Percentiles rank a stretch among this genome's conserved stretches.
These are phyloP conservation scores for Monosporascus sp. DNA, from an alignment of 2,329 filamentous ascomycete genomes.

Conservation along the genomic window DNA sequence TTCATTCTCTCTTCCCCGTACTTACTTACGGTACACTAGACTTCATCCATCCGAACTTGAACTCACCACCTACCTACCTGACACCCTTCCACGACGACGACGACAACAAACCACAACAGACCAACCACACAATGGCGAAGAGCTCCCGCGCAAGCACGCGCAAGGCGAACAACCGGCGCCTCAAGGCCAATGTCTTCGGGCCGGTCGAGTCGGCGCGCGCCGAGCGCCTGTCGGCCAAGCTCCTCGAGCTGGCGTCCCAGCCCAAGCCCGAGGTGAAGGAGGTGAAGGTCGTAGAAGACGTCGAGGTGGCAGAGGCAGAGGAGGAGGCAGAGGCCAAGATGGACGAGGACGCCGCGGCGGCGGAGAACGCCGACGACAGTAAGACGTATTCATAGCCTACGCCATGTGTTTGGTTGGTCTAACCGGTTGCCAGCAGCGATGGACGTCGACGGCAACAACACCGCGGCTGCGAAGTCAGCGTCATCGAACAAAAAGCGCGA, in stretches of 20 bases:
- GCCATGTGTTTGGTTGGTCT: neutral
- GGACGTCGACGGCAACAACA: constrained; percentile 48
- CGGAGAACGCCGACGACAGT: constrained; percentile 26
- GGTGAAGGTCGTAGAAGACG: constrained; percentile 42
- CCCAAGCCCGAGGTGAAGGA: constrained; percentile 58
- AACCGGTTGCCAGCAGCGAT: constrained; percentile 37
- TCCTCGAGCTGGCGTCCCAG: constrained; percentile 73
- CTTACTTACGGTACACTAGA: no score
- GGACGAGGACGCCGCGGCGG: constrained; percentile 24
- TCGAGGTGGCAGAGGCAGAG: constrained; percentile 1
- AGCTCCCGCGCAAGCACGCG: constrained; percentile 71
- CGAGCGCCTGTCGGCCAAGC: constrained; percentile 78
- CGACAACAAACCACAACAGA: neutral
- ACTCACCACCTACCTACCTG: neutral
- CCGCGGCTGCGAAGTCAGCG: constrained; percentile 9
- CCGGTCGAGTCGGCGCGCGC: constrained; percentile 75
- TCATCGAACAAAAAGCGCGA: constrained; percentile 29
- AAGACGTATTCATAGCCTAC: constrained; percentile 17
- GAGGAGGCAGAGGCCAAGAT: constrained; percentile 9
- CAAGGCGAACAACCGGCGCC: constrained; percentile 77
- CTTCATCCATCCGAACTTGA: no score
- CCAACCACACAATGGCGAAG: constrained; percentile 68
- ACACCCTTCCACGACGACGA: neutral
- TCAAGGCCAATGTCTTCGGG: constrained; percentile 78
- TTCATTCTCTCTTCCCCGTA: no score